These are phyloP conservation scores for Cladosporium sp. DNA, from an alignment of 2,329 filamentous ascomycete genomes.

Conservation along the genomic window DNA sequence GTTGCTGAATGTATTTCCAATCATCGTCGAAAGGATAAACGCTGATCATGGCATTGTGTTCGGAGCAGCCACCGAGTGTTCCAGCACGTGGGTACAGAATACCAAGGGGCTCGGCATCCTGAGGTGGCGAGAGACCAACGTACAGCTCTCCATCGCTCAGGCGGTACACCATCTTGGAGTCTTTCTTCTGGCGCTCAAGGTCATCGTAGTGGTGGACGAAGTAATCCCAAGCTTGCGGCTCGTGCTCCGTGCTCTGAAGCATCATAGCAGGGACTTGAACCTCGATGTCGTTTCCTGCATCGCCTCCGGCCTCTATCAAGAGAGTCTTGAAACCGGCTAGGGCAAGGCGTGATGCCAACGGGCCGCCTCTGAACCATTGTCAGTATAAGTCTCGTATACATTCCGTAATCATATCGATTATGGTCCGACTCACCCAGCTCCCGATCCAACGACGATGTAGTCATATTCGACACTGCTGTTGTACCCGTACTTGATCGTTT, in stretches of 20 bases:
- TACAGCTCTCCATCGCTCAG: slow-evolving; percentile 50
- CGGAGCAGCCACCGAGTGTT: slow-evolving; percentile 55
- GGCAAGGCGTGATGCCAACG: slow-evolving; percentile 57
- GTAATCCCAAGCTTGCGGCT: slow-evolving; percentile 57
- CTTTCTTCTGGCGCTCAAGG: slow-evolving; percentile 48
- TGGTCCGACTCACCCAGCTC: slow-evolving; percentile 42
- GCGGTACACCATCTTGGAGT: slow-evolving; percentile 57
- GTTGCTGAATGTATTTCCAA: slow-evolving; percentile 52
- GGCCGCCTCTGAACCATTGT: slow-evolving; percentile 45
- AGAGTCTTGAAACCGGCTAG: slow-evolving; percentile 56
- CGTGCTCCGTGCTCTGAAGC: slow-evolving; percentile 52
- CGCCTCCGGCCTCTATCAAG: slow-evolving; percentile 59
- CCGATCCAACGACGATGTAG: slow-evolving; percentile 60
- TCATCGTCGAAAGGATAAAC: slow-evolving; percentile 57
- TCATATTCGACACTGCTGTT: slow-evolving; percentile 44
- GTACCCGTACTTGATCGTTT: slow-evolving; percentile 6
- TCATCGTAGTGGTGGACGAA: slow-evolving; percentile 59
- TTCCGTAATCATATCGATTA: background rate
- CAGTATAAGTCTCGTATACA: background rate
- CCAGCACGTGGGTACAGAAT: slow-evolving; percentile 56
- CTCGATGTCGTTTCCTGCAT: slow-evolving; percentile 49
- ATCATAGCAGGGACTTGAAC: slow-evolving; percentile 54
- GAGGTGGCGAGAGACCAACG: slow-evolving; percentile 51
- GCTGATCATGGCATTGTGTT: slow-evolving; percentile 59
- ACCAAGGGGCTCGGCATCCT: slow-evolving; percentile 49